phyloP scores from a whole-genome alignment of 208 protist genomes.

The Naegleria fowleri region DNA sequence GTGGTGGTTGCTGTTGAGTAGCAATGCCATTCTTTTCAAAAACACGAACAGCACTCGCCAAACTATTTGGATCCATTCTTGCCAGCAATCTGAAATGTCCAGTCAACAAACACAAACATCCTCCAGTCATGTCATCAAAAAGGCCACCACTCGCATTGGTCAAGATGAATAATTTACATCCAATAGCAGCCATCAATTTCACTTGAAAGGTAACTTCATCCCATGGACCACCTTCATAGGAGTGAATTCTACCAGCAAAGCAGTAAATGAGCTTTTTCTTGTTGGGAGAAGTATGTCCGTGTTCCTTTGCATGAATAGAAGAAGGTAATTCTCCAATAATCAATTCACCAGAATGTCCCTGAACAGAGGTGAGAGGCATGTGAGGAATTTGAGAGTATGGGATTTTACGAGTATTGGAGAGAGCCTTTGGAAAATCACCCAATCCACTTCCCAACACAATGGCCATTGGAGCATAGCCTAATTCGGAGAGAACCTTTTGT shows the following conservation, averaged over 20 bases:
- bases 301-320: not conserved
- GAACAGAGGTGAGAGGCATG: not conserved
- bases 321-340: not conserved
- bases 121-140: not conserved
- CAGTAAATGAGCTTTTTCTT: not conserved
- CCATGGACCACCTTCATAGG: conserved; percentile 16
- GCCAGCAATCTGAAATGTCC: not conserved
- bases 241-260: conserved; percentile 23
- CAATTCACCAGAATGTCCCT: conserved; percentile 2
- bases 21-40: not conserved
- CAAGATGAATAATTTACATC: not conserved
- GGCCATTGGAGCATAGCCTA: not conserved
- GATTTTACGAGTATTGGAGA: not conserved
- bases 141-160: conserved; percentile 8
- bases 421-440: not conserved
- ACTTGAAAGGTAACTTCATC: conserved; percentile 9
- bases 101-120: not conserved
- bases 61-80: conserved; percentile 19
- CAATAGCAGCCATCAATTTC: not conserved
- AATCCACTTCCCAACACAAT: conserved; percentile 2
- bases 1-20: not conserved
- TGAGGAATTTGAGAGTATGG: conserved; percentile 13
- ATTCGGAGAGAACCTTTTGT: not conserved
- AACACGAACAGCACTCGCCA: not conserved
- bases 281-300: not conserved